Evolutionary conservation across 345 rosid species (phyloP).

Genomic region (Linum usitatissimum): DNA sequence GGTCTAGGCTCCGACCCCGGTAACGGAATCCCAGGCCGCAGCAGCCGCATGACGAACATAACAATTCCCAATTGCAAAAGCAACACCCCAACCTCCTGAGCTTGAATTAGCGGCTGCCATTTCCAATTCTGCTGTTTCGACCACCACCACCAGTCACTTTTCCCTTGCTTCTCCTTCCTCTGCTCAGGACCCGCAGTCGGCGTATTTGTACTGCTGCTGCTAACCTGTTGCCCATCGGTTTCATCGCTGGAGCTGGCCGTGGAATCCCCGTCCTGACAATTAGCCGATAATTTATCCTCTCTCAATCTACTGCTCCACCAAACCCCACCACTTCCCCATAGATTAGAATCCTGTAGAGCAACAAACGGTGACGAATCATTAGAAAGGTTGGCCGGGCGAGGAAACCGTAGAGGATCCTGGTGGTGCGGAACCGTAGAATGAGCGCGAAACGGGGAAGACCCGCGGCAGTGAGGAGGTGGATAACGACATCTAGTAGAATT

Average conservation of each 20-base stretch:
- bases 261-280: constrained; percentile 63
- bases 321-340: constrained; percentile 23
- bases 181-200: constrained; percentile 30
- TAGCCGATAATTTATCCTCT: constrained; percentile 34
- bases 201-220: constrained; percentile 15
- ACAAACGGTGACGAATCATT: constrained; percentile 1
- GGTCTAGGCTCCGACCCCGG: constrained; percentile 77
- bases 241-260: constrained; percentile 35
- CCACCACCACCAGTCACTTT: constrained; percentile 45
- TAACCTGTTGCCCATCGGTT: constrained; percentile 25
- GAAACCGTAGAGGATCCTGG: constrained; percentile 15
- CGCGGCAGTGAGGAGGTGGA: constrained; percentile 13
- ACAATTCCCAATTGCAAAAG: constrained; percentile 66
- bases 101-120: constrained; percentile 79
- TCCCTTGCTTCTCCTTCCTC: constrained; percentile 44
- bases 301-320: constrained; percentile 23
- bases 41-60: constrained; percentile 72
- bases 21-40: constrained; percentile 73
- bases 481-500: not conserved
- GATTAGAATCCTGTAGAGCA: constrained; percentile 13
- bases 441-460: constrained; percentile 20
- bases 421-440: constrained; percentile 32
- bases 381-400: not conserved
- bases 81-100: constrained; percentile 68
- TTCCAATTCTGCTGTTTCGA: constrained; percentile 52